Evolutionary conservation across 192 early-diverging fungal species (phyloP), one percentile per base, ranked within the genome.

Genomic region (Dissophora globulifera): DNA sequence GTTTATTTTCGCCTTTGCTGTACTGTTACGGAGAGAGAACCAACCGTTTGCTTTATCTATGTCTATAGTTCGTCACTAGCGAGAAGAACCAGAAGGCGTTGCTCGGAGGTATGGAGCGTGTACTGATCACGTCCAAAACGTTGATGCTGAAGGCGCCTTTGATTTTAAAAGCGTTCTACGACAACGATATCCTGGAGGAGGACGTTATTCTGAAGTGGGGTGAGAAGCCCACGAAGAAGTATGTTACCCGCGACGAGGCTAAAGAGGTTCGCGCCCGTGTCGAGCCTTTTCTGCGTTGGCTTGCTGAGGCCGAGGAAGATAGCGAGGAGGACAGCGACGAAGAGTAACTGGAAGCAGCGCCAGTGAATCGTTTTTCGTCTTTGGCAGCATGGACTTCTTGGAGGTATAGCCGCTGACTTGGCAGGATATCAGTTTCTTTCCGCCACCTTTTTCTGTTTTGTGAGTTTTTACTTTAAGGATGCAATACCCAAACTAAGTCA

Each of bases 141-240:
- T 56, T 74, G 88, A 50, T 72, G 90, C 47, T 79, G 81, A 43
- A 94, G 92, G 85, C 85, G 85, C 84, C 93, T 16, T 69, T 86
- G 48, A 90, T 97, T 59, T 81, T 99, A 68, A 95, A 93, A 91
- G 87, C 86, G 7, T 85, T 98, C 46, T 98, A 95, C 74, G 91
- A 98, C 62, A 86, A 86, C 50, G 96, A 99, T 57, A 83, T 98
- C 42, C 72, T 98, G 58, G 94, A 95, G 23, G 97, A 98, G 84
- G 94, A 96, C 15, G 89, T 90, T 7, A 89, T 96, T 58, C 54
- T 92, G 25, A 89, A 90, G 60, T 99, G 97, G 97, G 91, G 89
- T 52, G 94, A 94, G 72, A 96, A 96, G 79, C 78, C 78, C 19
- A 71, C 61, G 50, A 85, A 86, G 80, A 70, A 83, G 38, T 97